Percentiles rank a stretch among this genome's conserved stretches.
phyloP scores from a whole-genome alignment of 2,329 filamentous ascomycete species.

The Aspergillus felis region DNA sequence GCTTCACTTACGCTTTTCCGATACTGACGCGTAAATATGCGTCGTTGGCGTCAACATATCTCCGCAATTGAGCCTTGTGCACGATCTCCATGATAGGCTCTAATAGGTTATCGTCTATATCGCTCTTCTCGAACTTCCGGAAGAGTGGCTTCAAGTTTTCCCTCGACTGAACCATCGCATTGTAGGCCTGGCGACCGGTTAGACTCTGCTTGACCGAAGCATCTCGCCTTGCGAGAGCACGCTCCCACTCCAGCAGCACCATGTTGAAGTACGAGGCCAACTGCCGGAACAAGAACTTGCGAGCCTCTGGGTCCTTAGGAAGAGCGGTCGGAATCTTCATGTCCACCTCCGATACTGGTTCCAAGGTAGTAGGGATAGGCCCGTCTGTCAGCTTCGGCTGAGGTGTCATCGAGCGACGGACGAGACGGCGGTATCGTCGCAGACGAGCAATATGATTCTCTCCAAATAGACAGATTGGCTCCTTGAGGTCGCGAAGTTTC shows the following conservation, averaged over 20 bases:
- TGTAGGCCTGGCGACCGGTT: conserved; percentile 75
- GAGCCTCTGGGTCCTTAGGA: conserved; percentile 61
- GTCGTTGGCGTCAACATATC: conserved; percentile 95
- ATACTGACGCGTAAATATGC: conserved; percentile 91
- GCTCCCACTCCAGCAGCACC: conserved; percentile 84
- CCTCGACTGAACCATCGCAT: conserved; percentile 79
- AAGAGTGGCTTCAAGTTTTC: conserved; percentile 89
- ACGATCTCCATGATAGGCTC: conserved; percentile 88
- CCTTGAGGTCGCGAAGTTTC: conserved; percentile 66
- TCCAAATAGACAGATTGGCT: conserved; percentile 75
- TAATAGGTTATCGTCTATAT: conserved; percentile 74
- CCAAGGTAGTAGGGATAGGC: conserved; percentile 81
- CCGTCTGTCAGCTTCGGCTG: conserved; percentile 57
- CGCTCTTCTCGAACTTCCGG: conserved; percentile 77
- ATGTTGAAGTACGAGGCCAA: conserved; percentile 94
- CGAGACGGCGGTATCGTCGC: conserved; percentile 65
- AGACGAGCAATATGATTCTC: conserved; percentile 69
- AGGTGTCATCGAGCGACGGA: conserved; percentile 38
- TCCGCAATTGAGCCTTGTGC: conserved; percentile 78
- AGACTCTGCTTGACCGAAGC: conserved; percentile 63
- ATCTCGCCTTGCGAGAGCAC: conserved; percentile 63
- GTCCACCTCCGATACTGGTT: conserved; percentile 74
- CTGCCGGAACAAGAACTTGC: conserved; percentile 75
- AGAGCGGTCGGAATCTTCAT: conserved; percentile 74
- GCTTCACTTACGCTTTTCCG: conserved; percentile 65